phyloP scores from a whole-genome alignment of 805 yeast species.

The Wickerhamia fluorescens region DNA sequence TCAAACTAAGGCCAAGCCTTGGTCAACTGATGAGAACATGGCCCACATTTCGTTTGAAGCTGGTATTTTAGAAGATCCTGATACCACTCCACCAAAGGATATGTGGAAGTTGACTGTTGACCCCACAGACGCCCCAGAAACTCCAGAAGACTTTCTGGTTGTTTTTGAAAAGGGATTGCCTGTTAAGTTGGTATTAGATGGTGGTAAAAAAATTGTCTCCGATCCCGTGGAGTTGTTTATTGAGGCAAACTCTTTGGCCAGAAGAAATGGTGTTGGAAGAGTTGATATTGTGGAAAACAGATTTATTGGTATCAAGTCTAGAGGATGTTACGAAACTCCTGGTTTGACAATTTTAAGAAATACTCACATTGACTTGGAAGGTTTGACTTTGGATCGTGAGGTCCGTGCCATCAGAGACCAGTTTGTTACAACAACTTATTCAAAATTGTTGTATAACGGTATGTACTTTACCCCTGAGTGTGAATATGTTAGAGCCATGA shows the following conservation, averaged over 20 bases:
- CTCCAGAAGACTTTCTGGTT: conserved; percentile 83
- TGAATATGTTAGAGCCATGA: conserved; percentile 90
- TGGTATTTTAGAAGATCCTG: conserved; percentile 98
- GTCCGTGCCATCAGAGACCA: conserved; percentile 95
- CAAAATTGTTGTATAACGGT: conserved; percentile 91
- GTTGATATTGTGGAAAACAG: conserved; percentile 98
- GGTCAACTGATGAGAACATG: conserved; percentile 99
- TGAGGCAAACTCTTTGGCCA: conserved; percentile 89
- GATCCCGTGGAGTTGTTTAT: conserved; percentile 89
- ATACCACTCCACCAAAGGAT: conserved; percentile 98
- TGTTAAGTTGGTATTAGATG: conserved; percentile 65
- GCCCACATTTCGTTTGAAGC: conserved; percentile 99
- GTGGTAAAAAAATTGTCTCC: conserved; percentile 53
- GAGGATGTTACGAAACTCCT: conserved; percentile 99
- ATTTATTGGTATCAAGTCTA: conserved; percentile 96
- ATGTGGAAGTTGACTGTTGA: conserved; percentile 99
- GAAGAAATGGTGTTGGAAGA: conserved; percentile 99
- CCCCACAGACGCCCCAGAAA: conserved; percentile 90
- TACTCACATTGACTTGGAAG: conserved; percentile 95
- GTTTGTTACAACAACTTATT: conserved; percentile 88
- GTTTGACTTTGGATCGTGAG: conserved; percentile 94
- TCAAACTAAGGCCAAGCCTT: conserved; percentile 98
- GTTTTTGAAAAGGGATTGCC: conserved; percentile 86
- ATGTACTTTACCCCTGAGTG: conserved; percentile 98
- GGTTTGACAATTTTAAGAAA: conserved; percentile 91